Conservation (phyloP, 2,329 filamentous ascomycete genomes). For the Diaporthe citrichinensis region DNA sequence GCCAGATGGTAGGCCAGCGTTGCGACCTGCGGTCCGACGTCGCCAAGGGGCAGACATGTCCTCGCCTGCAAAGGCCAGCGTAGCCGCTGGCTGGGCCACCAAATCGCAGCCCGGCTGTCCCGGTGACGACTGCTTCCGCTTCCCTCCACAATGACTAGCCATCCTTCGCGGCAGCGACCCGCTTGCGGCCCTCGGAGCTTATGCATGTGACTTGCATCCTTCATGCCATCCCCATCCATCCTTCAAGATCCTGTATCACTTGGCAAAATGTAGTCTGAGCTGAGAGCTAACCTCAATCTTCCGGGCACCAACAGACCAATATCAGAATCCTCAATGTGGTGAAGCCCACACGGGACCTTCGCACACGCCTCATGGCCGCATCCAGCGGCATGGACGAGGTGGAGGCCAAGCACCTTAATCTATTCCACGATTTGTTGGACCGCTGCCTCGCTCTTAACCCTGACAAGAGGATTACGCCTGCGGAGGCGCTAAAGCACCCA, state of each 20-base stretch:
- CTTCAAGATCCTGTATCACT: constrained; percentile 26
- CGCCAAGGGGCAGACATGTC: neutral
- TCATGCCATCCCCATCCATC: constrained; percentile 27
- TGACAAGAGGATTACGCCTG: constrained; percentile 89
- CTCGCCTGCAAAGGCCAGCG: constrained; percentile 22
- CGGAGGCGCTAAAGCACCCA: constrained; percentile 88
- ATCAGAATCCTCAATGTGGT: constrained; percentile 77
- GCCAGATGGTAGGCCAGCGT: constrained; percentile 8
- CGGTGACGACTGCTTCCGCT: constrained; percentile 16
- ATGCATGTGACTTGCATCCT: constrained; percentile 36
- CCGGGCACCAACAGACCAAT: constrained; percentile 65
- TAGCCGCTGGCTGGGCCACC: constrained; percentile 36
- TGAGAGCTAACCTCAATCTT: constrained; percentile 42
- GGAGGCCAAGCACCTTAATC: constrained; percentile 82
- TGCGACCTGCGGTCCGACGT: constrained; percentile 14
- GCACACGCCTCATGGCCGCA: constrained; percentile 82
- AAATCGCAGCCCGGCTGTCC: constrained; percentile 29
- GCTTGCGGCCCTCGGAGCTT: constrained; percentile 32
- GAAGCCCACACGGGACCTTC: constrained; percentile 86
- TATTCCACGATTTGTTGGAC: constrained; percentile 90
- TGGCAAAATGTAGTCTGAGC: constrained; percentile 10
- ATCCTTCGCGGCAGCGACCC: constrained; percentile 36
- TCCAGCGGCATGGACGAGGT: constrained; percentile 80
- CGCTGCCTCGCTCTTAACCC: constrained; percentile 91
- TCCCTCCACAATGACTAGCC: constrained; percentile 13